Base-by-base conservation (phyloP, 2,329 filamentous ascomycete genomes). In the Trichoderma sp. region DNA sequence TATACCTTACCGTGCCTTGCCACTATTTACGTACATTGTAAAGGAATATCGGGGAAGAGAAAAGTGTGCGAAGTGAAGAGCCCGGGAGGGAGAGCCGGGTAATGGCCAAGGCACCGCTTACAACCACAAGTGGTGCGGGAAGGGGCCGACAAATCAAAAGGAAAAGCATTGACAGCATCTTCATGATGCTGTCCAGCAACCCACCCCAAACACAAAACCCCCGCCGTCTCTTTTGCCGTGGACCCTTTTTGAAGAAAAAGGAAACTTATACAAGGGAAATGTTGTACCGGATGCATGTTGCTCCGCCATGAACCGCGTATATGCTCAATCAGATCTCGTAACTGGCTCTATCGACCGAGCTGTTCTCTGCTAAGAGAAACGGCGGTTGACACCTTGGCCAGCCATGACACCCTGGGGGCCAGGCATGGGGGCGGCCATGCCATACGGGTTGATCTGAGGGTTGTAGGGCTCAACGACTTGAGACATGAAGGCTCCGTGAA, bases 401-500 rank as follows among this genome's bases (percentile, higher is more conserved):
- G 82, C 81, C 78, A 86, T 84, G 62, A 86, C 83, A 34, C 81
- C 79, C 70, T 86, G 83, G 30, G 30, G 30, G 66, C 79, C 80
- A 5, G 79, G 72, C 66, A 86, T 83, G 0, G 81, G 78, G 4
- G 79, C 81, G 7, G 78, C 81, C 83, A 87, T 86, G 50, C 81
- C 82, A 68, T 87, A 88, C 0, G 84, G 83, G 68, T 86, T 86
- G 75, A 87, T 84, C 69, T 85, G 83, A 0, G 80, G 76, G 64
- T 83, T 82, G 68, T 79, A 85, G 0, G 82, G 79, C 66, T 86
- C 83, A 71, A 85, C 82, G 15, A 81, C 77, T 69, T 83, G 83
- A 52, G 84, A 82, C 79, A 88, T 83, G 68, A 81, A 86, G 1
- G 79, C 80, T 4, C 80, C 78, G 59, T 86, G 83, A 2, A 95